Base-by-base conservation (phyloP, 2,329 filamentous ascomycete species). In the Ophiostoma novo-ulmi region DNA sequence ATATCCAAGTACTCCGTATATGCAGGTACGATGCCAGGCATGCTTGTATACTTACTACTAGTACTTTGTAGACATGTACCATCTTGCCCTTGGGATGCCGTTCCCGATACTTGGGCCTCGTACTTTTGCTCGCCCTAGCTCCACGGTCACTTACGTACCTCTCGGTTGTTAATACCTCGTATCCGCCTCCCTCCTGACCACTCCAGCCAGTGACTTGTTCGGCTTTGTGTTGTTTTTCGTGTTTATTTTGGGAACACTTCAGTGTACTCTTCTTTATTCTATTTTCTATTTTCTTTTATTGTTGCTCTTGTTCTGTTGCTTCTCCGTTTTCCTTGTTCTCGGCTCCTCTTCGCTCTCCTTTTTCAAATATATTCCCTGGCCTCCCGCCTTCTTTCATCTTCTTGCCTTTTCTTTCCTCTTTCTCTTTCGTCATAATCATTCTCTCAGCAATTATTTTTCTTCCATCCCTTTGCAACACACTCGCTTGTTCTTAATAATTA, bases 101-200 rank as follows among this genome's bases (percentile, higher is more conserved):
- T 26, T 4, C 8, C 17, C n/a, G 52, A 58, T 58, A 58, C 52
- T 10, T 58, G n/a, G 52, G 52, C 52, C n/a, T 58, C 52, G 52
- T 58, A 58, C 52, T 58, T 58, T 58, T 58, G n/a, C n/a, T 5
- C 52, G 52, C 52, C 52, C 61, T 70, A 70, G 70, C 55, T 68
- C 66, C n/a, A 35, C 39, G 67, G 41, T 22, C 58, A 44, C 41
- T 69, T 39, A 65, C 68, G 70, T 67, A 69, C n/a, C 48, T 67
- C 70, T 48, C 66, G 58, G 67, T n/a, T n/a, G 67, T 67, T 38
- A 69, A 63, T 48, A 69, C 70, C 68, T 71, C 68, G 68, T 71
- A 67, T 71, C 63, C 70, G 67, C 64, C 52, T 68, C 52, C 52
- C 70, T 69, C 52, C 63, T 71, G 68, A 69, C 61, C 22, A 39